Evolutionary conservation across 805 yeast genomes (phyloP).

Genomic region (Starmerella geochares): DNA sequence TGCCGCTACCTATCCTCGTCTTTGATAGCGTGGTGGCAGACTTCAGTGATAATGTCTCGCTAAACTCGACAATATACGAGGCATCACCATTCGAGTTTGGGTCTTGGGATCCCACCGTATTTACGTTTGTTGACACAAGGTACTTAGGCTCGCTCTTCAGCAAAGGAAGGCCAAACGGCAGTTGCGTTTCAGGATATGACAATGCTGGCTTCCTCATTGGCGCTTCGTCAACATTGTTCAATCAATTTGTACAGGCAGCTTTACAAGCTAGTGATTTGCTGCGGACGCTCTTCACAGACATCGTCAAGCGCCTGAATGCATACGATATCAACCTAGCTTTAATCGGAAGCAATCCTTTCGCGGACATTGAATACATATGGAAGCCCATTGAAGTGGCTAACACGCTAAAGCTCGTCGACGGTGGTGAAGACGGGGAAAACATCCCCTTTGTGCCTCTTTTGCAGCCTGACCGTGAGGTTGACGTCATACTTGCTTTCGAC

Average conservation of each 20-base stretch:
- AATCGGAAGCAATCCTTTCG: slow-evolving; percentile 64
- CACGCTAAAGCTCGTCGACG: slow-evolving; percentile 51
- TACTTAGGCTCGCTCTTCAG: slow-evolving; percentile 37
- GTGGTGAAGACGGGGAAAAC: slow-evolving; percentile 70
- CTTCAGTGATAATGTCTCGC: slow-evolving; percentile 46
- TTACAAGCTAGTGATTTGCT: slow-evolving; percentile 26
- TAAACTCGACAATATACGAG: slow-evolving; percentile 54
- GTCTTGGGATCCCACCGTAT: slow-evolving; percentile 73
- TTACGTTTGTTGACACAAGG: slow-evolving; percentile 39
- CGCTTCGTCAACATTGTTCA: slow-evolving; percentile 73
- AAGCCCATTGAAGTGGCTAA: slow-evolving; percentile 28
- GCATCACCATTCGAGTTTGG: slow-evolving; percentile 62
- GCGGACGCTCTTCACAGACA: slow-evolving; percentile 32
- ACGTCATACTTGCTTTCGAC: slow-evolving; percentile 47
- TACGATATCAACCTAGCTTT: slow-evolving; percentile 48
- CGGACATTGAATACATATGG: slow-evolving; percentile 21
- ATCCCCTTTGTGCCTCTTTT: slow-evolving; percentile 57
- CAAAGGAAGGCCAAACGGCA: slow-evolving; percentile 40
- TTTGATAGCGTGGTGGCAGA: slow-evolving; percentile 42
- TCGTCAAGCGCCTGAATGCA: slow-evolving; percentile 19
- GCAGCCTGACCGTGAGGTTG: slow-evolving; percentile 49
- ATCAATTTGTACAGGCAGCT: slow-evolving; percentile 49
- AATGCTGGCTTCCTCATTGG: slow-evolving; percentile 76
- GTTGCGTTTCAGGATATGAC: slow-evolving; percentile 62
- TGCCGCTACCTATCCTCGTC: slow-evolving; percentile 62